Percentiles rank a stretch among this genome's conserved stretches.
These are phyloP conservation scores for Tolypocladium tropicale DNA, from an alignment of 2,329 filamentous ascomycete species.

Conservation along the genomic window DNA sequence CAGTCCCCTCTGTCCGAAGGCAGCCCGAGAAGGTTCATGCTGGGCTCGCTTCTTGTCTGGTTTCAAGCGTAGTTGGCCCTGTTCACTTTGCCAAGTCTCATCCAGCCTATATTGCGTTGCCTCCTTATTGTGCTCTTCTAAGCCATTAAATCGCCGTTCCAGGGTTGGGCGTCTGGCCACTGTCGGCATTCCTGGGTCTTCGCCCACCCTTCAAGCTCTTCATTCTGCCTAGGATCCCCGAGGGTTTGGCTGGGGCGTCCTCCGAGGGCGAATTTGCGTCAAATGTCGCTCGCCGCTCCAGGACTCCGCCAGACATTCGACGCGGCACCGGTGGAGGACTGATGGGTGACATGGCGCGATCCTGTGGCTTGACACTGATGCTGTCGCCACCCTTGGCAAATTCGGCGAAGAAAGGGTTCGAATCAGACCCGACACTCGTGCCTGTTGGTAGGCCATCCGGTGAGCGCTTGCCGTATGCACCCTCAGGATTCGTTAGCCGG, in stretches of 20 bases:
- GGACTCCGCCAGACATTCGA: constrained; percentile 25
- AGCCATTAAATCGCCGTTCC: constrained; percentile 29
- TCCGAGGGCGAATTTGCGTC: constrained; percentile 33
- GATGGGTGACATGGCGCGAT: constrained; percentile 35
- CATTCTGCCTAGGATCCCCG: constrained; percentile 67
- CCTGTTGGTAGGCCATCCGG: constrained; percentile 25
- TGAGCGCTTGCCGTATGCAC: constrained; percentile 29
- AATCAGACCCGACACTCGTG: constrained; percentile 21
- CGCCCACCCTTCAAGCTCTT: constrained; percentile 71
- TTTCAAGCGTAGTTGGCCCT: not conserved
- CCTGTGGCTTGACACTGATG: constrained; percentile 33
- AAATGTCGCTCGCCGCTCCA: constrained; percentile 57
- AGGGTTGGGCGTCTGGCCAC: constrained; percentile 8
- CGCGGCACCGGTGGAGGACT: constrained; percentile 44
- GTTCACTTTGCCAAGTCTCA: not conserved
- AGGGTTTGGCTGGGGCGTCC: constrained; percentile 32
- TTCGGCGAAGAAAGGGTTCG: constrained; percentile 78
- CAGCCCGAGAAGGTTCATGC: not conserved
- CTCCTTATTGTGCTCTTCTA: too few species aligned
- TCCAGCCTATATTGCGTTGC: not conserved
- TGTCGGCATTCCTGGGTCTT: constrained; percentile 20
- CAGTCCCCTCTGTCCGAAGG: not conserved
- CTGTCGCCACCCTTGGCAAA: constrained; percentile 49
- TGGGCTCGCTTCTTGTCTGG: not conserved
- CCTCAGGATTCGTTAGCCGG: constrained; percentile 48